These are phyloP conservation scores for Neurospora discreta DNA, from an alignment of 495 filamentous ascomycete genomes.

Conservation along the genomic window DNA sequence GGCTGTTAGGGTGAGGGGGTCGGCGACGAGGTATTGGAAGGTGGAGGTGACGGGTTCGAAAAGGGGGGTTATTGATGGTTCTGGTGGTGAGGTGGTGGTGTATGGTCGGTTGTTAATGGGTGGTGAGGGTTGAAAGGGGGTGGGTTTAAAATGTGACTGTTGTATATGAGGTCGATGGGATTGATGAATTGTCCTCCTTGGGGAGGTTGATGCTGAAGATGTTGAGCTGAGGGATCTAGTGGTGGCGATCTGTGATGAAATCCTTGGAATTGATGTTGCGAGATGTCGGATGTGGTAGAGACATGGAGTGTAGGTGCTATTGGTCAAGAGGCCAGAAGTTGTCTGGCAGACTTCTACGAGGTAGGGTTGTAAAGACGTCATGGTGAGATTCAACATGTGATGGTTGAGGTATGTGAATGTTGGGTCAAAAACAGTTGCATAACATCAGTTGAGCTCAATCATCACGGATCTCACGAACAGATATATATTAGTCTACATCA, in stretches of 20 bases:
- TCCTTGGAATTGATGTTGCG: background rate
- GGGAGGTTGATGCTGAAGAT: background rate
- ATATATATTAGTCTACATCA: background rate
- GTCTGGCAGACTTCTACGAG: background rate
- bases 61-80: constrained; percentile 16
- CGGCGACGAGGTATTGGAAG: constrained; percentile 50
- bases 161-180: background rate
- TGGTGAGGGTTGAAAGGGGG: background rate
- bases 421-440: background rate
- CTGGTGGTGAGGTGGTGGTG: background rate
- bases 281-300: background rate
- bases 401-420: background rate
- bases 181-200: background rate
- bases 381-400: background rate
- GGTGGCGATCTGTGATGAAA: background rate
- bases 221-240: background rate
- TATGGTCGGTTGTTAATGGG: background rate
- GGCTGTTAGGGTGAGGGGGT: constrained; percentile 32
- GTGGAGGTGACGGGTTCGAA: constrained; percentile 32
- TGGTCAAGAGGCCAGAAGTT: background rate
- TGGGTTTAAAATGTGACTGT: background rate
- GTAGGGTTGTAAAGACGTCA: background rate
- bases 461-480: background rate
- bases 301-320: background rate
- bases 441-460: background rate